Evolutionary conservation across 2,329 filamentous ascomycete species (phyloP).

Genomic region (Xylaria sp.): DNA sequence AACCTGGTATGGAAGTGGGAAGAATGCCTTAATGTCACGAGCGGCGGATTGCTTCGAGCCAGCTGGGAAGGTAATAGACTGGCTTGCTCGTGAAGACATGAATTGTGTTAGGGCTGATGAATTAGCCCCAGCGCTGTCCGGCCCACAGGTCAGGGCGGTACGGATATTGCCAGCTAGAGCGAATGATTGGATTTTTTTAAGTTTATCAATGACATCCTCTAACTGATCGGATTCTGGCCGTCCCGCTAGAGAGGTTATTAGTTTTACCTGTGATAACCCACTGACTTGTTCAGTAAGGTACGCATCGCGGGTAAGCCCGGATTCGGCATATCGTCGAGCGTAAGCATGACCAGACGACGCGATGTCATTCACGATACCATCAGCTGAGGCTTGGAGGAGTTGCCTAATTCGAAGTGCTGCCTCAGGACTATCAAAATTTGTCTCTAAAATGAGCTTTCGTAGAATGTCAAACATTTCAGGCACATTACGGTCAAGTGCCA

Average conservation of each 20-base stretch:
- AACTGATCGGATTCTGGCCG: slow-evolving; percentile 76
- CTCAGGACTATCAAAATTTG: slow-evolving; percentile 86
- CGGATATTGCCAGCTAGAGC: slow-evolving; percentile 79
- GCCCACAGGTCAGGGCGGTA: slow-evolving; percentile 85
- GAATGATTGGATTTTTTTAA: slow-evolving; percentile 85
- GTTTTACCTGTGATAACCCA: slow-evolving; percentile 89
- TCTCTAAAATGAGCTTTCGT: slow-evolving; percentile 82
- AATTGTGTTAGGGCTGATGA: slow-evolving; percentile 77
- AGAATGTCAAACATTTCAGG: slow-evolving; percentile 91
- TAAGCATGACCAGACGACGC: slow-evolving; percentile 90
- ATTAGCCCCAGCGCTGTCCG: slow-evolving; percentile 77
- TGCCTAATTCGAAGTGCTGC: slow-evolving; percentile 86
- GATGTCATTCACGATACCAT: slow-evolving; percentile 90
- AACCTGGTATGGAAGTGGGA: slow-evolving; percentile 95
- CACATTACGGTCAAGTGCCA: slow-evolving; percentile 89
- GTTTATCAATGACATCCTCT: slow-evolving; percentile 79
- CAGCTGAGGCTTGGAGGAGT: slow-evolving; percentile 85
- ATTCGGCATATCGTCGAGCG: slow-evolving; percentile 84
- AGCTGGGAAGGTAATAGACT: slow-evolving; percentile 53
- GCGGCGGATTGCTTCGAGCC: slow-evolving; percentile 51
- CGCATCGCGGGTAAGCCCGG: slow-evolving; percentile 77
- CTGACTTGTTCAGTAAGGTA: slow-evolving; percentile 84
- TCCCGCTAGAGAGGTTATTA: slow-evolving; percentile 81
- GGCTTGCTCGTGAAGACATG: slow-evolving; percentile 68
- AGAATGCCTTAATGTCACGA: slow-evolving; percentile 80